A percentile compares a stretch with the other conserved stretches of the same genome.
These are phyloP conservation scores for Backusella tuberculispora DNA, from an alignment of 192 early-diverging fungal species.

Conservation along the genomic window DNA sequence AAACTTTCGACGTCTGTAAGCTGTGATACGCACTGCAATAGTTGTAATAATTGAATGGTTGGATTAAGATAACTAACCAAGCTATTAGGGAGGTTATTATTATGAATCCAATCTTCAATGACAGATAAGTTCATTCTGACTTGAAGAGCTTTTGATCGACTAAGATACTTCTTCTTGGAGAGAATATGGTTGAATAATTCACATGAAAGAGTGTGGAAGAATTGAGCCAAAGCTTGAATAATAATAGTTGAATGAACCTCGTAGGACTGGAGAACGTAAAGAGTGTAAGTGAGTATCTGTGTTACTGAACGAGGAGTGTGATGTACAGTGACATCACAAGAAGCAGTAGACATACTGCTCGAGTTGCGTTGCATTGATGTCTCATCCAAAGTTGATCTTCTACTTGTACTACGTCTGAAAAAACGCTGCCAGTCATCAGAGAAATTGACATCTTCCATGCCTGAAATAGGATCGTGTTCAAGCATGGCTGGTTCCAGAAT, in stretches of 20 bases:
- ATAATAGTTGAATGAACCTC: conserved; percentile 78
- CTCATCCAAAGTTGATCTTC: conserved; percentile 33
- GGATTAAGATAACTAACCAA: conserved; percentile 63
- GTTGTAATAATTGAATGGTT: conserved; percentile 77
- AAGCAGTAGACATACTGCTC: conserved; percentile 50
- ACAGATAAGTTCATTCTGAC: conserved; percentile 82
- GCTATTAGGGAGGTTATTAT: conserved; percentile 48
- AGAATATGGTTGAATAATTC: conserved; percentile 90
- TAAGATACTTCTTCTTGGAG: conserved; percentile 70
- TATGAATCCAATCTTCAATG: conserved; percentile 85
- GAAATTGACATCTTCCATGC: conserved; percentile 63
- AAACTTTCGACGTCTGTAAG: conserved; percentile 71
- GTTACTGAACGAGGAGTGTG: conserved; percentile 72
- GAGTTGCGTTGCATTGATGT: conserved; percentile 33
- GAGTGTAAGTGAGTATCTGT: conserved; percentile 68
- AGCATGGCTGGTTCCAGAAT: conserved; percentile 69
- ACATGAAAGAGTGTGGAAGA: conserved; percentile 77
- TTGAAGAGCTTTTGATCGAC: conserved; percentile 81
- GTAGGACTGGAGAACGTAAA: conserved; percentile 71
- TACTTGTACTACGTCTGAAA: conserved; percentile 45
- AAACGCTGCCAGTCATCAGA: conserved; percentile 61
- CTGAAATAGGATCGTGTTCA: conserved; percentile 73
- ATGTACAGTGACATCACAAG: neutral
- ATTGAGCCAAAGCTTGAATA: conserved; percentile 73
- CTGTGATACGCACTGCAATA: conserved; percentile 80